phyloP scores from a whole-genome alignment of 305 asterid genomes.

The Plantago coronopus region DNA sequence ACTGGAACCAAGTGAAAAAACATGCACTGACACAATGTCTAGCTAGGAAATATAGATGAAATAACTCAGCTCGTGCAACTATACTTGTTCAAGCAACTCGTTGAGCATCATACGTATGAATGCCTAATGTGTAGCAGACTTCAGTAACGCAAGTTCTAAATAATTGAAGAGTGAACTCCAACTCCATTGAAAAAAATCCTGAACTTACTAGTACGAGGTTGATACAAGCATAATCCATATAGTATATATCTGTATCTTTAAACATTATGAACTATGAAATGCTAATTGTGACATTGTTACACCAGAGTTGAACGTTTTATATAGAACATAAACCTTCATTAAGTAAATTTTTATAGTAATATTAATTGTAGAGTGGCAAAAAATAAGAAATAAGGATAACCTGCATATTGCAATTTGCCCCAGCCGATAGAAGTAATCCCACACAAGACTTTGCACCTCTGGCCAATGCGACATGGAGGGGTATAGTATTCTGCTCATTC shows the following conservation, averaged over 20 bases:
- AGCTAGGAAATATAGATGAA: conserved; percentile 10
- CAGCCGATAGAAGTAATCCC: conserved; percentile 86
- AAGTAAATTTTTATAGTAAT: background rate
- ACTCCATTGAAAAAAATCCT: background rate
- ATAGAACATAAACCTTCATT: conserved; percentile 18
- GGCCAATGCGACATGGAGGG: conserved; percentile 97
- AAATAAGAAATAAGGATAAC: conserved; percentile 32
- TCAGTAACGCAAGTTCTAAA: conserved; percentile 14
- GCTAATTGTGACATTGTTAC: background rate
- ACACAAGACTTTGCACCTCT: conserved; percentile 98
- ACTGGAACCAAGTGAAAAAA: conserved; percentile 4
- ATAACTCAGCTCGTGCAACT: conserved; percentile 1
- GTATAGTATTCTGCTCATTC: conserved; percentile 78
- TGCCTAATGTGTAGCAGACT: background rate
- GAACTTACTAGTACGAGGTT: conserved; percentile 7
- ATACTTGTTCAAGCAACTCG: conserved; percentile 10
- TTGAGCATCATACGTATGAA: background rate
- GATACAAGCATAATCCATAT: conserved; percentile 5
- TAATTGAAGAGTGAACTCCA: conserved; percentile 16
- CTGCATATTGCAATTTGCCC: conserved; percentile 93
- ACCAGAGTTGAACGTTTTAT: conserved; percentile 10
- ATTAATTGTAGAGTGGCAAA: background rate
- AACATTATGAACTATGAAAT: conserved; percentile 12
- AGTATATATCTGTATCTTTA: conserved; percentile 16
- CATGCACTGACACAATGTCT: background rate